Evolutionary conservation across 257 asterid genomes (phyloP), one percentile per base, ranked within the genome.

Genomic region (Solanum bulbocastanum): DNA sequence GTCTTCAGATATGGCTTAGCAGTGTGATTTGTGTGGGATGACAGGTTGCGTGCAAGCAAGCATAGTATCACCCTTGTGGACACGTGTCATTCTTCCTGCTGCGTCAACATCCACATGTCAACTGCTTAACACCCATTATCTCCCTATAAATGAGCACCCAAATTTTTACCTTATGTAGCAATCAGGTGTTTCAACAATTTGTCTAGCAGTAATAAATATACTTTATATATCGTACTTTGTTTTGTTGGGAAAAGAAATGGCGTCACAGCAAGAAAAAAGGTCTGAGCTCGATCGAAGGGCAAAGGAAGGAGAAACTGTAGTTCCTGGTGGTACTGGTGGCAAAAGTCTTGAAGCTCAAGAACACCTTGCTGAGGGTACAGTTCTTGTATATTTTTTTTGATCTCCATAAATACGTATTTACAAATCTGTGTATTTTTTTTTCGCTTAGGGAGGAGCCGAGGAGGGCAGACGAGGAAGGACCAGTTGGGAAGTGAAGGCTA

Each of bases 271-370:
- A 25, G 92, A 93, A 86, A 89, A 87, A 7, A 93, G 88, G 87
- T n/a, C 91, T 1, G 73, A 91, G 72, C 91, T 92, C 0, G 94
- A 94, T 88, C 83, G 89, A 1, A 90, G 86, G 90, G 96, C 96
- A 0, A 90, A 83, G 84, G 92, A 91, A 25, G 95, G 96, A 23
- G 93, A 94, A 91, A 93, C 94, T 12, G 95, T 94, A 65, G 90
- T 94, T 3, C 94, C 95, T 13, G 95, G 94, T 11, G 96, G 95
- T 36, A 93, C 95, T 49, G 95, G 94, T 60, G 94, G 95, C 13
- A 93, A 91, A 52, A 92, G 91, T 87, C 93, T 94, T 2, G 93
- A 91, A 91, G 96, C 94, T 7, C 96, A 94, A 62, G 91, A 94
- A n/a, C 94, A 91, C 91, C 95, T 94, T 66, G 95, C 96, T 30